These are phyloP conservation scores for Aspergillus quadrilineatus DNA, from an alignment of 2,329 filamentous ascomycete species.

Conservation along the genomic window DNA sequence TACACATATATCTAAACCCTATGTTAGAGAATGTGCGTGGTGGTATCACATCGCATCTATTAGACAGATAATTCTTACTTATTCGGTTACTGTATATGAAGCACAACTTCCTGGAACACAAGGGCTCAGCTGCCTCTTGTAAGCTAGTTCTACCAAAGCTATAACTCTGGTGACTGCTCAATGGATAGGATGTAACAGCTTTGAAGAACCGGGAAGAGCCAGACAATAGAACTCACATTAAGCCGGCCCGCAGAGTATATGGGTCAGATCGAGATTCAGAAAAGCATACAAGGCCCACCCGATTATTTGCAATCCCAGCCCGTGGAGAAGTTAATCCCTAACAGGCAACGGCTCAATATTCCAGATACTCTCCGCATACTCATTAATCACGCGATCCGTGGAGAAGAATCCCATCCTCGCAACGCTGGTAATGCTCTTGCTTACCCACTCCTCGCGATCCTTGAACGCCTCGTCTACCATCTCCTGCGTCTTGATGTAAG, in stretches of 20 bases:
- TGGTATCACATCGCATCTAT: no score
- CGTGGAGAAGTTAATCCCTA: constrained; percentile 27
- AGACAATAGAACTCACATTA: not conserved
- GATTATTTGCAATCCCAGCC: no score
- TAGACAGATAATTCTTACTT: no score
- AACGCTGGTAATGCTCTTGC: constrained; percentile 84
- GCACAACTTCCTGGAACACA: no score
- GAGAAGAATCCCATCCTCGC: constrained; percentile 97
- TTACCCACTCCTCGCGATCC: constrained; percentile 89
- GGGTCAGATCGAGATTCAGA: no score
- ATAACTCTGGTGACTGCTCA: not conserved
- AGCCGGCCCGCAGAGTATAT: no score
- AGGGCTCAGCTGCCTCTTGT: not conserved
- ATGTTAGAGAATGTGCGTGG: no score
- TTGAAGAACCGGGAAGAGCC: no score
- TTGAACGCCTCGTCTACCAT: constrained; percentile 90
- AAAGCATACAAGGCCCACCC: no score
- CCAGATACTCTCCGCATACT: constrained; percentile 97
- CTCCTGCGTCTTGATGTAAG: constrained; percentile 85
- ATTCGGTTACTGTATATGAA: no score
- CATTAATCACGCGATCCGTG: constrained; percentile 90
- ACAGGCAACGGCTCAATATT: constrained; percentile 78
- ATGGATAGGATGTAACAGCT: not conserved
- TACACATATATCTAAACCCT: no score
- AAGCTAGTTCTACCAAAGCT: not conserved